Evolutionary conservation across 2,329 filamentous ascomycete species (phyloP), one percentile per base, ranked within the genome.

Genomic region (Tolypocladium ophioglossoides): DNA sequence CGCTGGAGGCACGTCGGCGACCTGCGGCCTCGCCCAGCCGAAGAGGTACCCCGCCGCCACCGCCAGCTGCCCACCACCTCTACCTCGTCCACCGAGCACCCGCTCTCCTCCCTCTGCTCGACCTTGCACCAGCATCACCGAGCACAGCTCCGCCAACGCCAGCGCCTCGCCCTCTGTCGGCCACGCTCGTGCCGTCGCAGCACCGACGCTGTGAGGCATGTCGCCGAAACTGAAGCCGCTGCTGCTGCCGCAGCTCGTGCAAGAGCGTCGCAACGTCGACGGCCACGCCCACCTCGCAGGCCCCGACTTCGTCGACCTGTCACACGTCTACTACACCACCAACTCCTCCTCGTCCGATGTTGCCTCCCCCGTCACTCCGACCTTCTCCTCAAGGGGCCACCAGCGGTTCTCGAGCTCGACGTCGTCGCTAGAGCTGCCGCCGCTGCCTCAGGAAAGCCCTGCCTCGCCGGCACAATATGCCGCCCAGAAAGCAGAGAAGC

Each of bases 391-490:
- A 50, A 79, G 79, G 56, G 80, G 81, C 37, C 84, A 87, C 68
- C 72, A 80, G 50, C 79, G 84, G 61, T 82, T 81, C 62, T 80
- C 84, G 27, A 92, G 89, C 71, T 94, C 90, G 0, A 78, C 80
- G 32, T 95, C 91, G 1, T 95, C 91, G 6, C 75, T 89, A 54
- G 85, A 87, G 54, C 77, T 88, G 10, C 73, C 80, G 18, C 66
- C 52, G 54, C 55, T 51, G n/a, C 70, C 34, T 49, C 51, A 55
- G 38, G 64, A 66, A 22, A 56, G 54, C 32, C 55, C 61, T 10
- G 38, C 55, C 14, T 59, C 61, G 34, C 58, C 61, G 9, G 51
- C 64, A 40, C 61, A 61, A 72, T 61, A 62, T 51, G 49, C 71
- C 72, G 57, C 64, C 52, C 61, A 62, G 57, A 81, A 83, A 59